Percentiles rank a stretch among this genome's conserved stretches.
Conservation (phyloP, 129 eudicot genomes). For the Helianthus tuberosus region DNA sequence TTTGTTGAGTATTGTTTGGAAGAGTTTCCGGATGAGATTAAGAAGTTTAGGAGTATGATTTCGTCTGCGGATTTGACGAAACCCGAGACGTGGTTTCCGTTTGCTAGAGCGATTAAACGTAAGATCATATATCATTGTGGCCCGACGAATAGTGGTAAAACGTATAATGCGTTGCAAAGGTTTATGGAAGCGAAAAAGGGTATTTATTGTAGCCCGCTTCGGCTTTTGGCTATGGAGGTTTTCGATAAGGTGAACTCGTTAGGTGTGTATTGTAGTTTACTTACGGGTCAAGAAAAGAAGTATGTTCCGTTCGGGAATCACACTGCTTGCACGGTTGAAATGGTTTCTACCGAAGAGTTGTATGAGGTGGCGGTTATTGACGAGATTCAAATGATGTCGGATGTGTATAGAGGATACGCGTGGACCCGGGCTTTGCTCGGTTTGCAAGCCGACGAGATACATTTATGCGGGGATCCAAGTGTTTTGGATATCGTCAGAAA, state of each 20-base stretch:
- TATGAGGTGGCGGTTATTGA: slow-evolving; percentile 97
- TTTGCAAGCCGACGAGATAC: slow-evolving; percentile 90
- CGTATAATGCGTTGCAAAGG: slow-evolving; percentile 91
- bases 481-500: slow-evolving; percentile 68
- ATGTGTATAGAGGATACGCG: slow-evolving; percentile 77
- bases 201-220: slow-evolving; percentile 91
- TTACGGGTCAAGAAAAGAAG: slow-evolving; percentile 92
- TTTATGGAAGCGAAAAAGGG: slow-evolving; percentile 95
- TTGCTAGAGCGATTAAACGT: slow-evolving; percentile 96
- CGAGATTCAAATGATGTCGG: slow-evolving; percentile 98
- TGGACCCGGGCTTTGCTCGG: slow-evolving; percentile 99
- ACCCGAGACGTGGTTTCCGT: slow-evolving; percentile 98
- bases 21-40: slow-evolving; percentile 72
- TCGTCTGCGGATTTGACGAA: slow-evolving; percentile 84
- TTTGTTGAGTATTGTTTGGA: slow-evolving; percentile 88
- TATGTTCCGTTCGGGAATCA: slow-evolving; percentile 81
- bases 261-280: slow-evolving; percentile 92
- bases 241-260: slow-evolving; percentile 80
- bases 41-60: slow-evolving; percentile 70
- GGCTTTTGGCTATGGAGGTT: slow-evolving; percentile 99
- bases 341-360: slow-evolving; percentile 81
- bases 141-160: slow-evolving; percentile 97
- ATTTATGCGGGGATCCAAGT: slow-evolving; percentile 97
- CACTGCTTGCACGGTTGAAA: slow-evolving; percentile 94
- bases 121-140: slow-evolving; percentile 96